Percentiles rank a stretch among this genome's conserved stretches.
Conservation (phyloP, 257 asterid species). For the Petrea volubilis region DNA sequence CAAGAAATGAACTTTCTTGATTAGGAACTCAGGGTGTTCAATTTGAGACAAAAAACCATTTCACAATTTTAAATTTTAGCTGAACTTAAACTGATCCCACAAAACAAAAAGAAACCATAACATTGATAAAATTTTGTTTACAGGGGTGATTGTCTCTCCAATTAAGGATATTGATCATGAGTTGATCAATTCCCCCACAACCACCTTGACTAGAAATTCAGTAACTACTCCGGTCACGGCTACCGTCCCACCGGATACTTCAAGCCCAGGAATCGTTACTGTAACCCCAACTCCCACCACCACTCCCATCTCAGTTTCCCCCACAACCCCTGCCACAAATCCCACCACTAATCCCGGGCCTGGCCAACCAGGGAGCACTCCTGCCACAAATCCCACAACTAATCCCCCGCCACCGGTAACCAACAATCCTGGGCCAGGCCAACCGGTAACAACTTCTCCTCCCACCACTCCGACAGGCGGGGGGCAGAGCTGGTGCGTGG, state of each 20-base stretch:
- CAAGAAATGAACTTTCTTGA: too few species aligned
- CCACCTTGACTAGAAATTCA: slow-evolving; percentile 36
- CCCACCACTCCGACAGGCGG: slow-evolving; percentile 22
- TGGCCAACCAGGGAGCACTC: slow-evolving; percentile 39
- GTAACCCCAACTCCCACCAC: slow-evolving; percentile 38
- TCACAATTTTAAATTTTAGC: too few species aligned
- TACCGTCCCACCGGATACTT: slow-evolving; percentile 24
- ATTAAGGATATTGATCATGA: slow-evolving; percentile 30
- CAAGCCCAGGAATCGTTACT: slow-evolving; percentile 36
- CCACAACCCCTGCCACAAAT: slow-evolving; percentile 31
- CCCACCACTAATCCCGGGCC: slow-evolving; percentile 21
- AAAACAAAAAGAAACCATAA: not conserved
- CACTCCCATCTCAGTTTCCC: slow-evolving; percentile 36
- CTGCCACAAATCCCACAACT: slow-evolving; percentile 21
- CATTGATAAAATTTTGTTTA: not conserved
- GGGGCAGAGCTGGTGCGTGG: slow-evolving; percentile 88
- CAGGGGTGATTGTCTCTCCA: slow-evolving; percentile 20
- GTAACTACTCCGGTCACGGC: slow-evolving; percentile 38
- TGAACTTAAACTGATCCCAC: not conserved
- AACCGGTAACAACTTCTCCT: slow-evolving; percentile 29
- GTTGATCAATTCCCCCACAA: slow-evolving; percentile 28
- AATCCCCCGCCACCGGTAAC: not conserved
- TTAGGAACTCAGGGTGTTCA: too few species aligned
- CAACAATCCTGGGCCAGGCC: too few species aligned
- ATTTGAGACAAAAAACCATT: too few species aligned